Evolutionary conservation across 148 eudicot species (phyloP).

Genomic region (Chenopodium formosanum): DNA sequence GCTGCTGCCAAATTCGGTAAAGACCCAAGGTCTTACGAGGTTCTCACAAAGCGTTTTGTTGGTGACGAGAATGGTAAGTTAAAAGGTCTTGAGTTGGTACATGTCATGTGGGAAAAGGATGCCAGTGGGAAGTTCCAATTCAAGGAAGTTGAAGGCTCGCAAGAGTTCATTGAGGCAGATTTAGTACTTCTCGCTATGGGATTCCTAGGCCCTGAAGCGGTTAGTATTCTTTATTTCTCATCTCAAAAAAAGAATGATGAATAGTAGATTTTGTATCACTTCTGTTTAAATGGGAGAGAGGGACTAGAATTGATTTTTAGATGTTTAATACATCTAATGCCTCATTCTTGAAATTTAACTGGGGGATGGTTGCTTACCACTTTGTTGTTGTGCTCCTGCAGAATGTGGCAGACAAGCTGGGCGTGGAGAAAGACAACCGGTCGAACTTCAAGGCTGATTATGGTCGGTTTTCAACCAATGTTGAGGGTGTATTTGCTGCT

Average conservation of each 20-base stretch:
- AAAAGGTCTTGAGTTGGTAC: conserved; percentile 83
- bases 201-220: conserved; percentile 97
- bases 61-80: conserved; percentile 81
- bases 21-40: conserved; percentile 94
- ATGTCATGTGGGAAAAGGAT: conserved; percentile 92
- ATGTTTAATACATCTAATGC: background rate
- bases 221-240: conserved; percentile 38
- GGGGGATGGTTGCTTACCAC: conserved; percentile 3
- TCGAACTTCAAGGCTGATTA: conserved; percentile 88
- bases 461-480: conserved; percentile 69
- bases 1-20: conserved; percentile 90
- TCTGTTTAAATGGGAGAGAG: background rate
- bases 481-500: conserved; percentile 91
- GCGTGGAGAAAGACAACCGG: conserved; percentile 76
- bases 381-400: conserved; percentile 25
- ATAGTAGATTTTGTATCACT: background rate
- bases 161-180: conserved; percentile 80
- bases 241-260: too few relatives aligned
- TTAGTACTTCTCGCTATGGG: conserved; percentile 95
- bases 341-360: background rate
- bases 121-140: conserved; percentile 78
- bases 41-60: conserved; percentile 80
- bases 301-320: background rate
- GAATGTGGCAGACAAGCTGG: conserved; percentile 74
- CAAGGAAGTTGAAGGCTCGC: conserved; percentile 81